Evolutionary conservation across 78 protist species (phyloP), one percentile per base, ranked within the genome.

Genomic region (Chrysochromulina parva): DNA sequence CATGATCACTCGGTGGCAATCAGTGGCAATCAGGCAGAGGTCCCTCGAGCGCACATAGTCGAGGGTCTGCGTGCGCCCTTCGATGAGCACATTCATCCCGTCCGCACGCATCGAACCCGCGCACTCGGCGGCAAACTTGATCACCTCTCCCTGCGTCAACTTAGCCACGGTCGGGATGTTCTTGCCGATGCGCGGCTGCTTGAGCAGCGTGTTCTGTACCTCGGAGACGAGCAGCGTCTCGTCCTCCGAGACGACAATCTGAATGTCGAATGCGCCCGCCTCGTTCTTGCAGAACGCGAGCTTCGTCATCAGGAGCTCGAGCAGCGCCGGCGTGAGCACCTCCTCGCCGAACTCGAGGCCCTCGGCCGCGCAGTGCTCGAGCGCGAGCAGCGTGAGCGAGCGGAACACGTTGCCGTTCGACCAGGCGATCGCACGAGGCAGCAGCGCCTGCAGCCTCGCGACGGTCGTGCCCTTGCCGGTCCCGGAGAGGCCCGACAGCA

Each of bases 361-460:
- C 1, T 11, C 10, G 19, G 1, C 4, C 19, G 2, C 6, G 60
- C 55, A 22, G 19, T 13, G 85, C 38, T 1, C 20, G 52, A 4
- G 24, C 26, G 91, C 85, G 65, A 89, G 91, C 38, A 89, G 86
- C 58, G 91, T 89, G 62, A 89, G 74, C 22, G 85, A 14, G 10
- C 91, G 82, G 74, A 89, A 89, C 59, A 89, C 82, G 60, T 89
- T 89, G 50, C 91, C 91, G 85, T 89, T 89, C 28, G 88, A 71
- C 91, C 91, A 89, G 38, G 85, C 20, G 26, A 71, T 60, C 17
- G 59, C 26, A 28, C 53, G 38, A 16, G 91, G 91, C 50, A 89
- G 91, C 86, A 1, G 50, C 10, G 13, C 58, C 66, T 62, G 9
- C 71, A 89, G 38, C 38, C 38, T 38, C 38, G 38, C 38, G 38